Percentiles rank a stretch among this genome's conserved stretches.
These are phyloP conservation scores for Chrysoporthe puriensis DNA, from an alignment of 2,329 filamentous ascomycete species.

Conservation along the genomic window DNA sequence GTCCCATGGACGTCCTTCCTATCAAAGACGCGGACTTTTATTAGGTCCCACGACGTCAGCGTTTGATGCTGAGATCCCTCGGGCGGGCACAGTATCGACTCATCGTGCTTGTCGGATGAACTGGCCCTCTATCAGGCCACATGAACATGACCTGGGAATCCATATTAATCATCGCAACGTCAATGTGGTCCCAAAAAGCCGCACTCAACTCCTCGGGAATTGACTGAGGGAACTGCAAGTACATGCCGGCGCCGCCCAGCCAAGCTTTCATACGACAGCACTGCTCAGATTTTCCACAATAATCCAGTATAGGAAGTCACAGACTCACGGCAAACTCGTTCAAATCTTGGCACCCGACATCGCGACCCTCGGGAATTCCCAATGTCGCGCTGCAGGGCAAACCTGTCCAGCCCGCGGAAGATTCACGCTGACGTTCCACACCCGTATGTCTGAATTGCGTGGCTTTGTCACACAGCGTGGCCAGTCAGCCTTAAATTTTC, in stretches of 20 bases:
- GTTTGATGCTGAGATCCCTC: neutral
- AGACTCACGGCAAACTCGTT: neutral
- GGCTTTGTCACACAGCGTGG: neutral
- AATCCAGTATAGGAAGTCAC: no score
- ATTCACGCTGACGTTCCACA: neutral
- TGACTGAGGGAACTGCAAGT: neutral
- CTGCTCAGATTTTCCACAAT: no score
- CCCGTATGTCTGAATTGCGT: neutral
- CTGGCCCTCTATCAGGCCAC: neutral
- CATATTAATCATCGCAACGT: neutral
- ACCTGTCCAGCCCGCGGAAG: neutral
- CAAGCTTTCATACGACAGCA: no score
- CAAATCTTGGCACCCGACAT: neutral
- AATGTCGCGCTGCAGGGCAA: neutral
- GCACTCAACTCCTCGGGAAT: neutral
- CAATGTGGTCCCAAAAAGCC: neutral
- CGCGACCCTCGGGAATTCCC: neutral
- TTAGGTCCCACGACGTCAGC: neutral
- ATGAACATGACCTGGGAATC: neutral
- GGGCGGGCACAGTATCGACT: constrained; percentile 6
- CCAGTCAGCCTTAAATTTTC: neutral
- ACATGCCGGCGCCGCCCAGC: neutral
- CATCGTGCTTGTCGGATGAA: constrained; percentile 1
- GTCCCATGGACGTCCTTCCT: neutral
- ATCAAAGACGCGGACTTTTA: neutral